Percentiles rank a stretch among this genome's conserved stretches.
phyloP scores from a whole-genome alignment of 2,329 filamentous ascomycete species.

The Trichoderma semiorbis region DNA sequence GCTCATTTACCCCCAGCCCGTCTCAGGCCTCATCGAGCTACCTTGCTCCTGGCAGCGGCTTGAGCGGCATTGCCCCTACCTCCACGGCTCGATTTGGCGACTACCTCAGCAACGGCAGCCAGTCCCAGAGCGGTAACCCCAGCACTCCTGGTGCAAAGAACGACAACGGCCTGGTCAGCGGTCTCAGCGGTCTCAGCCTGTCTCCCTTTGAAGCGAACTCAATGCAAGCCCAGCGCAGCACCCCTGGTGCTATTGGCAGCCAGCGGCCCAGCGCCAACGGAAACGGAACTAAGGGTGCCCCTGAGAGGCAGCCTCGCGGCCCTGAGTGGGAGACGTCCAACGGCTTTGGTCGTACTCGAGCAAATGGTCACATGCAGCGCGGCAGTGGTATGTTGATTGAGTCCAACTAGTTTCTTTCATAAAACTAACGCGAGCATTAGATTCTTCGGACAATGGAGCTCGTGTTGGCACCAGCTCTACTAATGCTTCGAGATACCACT shows the following conservation, averaged over 20 bases:
- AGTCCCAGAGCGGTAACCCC: slow-evolving; percentile 31
- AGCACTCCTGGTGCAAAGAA: slow-evolving; percentile 39
- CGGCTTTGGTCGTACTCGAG: slow-evolving; percentile 54
- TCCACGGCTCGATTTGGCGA: slow-evolving; percentile 44
- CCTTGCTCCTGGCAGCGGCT: slow-evolving; percentile 37
- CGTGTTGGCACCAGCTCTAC: slow-evolving; percentile 37
- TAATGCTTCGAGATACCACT: slow-evolving; percentile 37
- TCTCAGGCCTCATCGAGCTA: slow-evolving; percentile 84
- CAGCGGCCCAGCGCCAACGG: slow-evolving; percentile 55
- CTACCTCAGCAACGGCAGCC: slow-evolving; percentile 40
- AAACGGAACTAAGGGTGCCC: slow-evolving; percentile 43
- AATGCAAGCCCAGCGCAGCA: slow-evolving; percentile 41
- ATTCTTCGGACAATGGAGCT: slow-evolving; percentile 43
- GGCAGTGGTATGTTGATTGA: slow-evolving; percentile 52
- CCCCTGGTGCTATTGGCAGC: slow-evolving; percentile 62
- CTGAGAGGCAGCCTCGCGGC: slow-evolving; percentile 62
- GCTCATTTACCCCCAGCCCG: slow-evolving; percentile 92
- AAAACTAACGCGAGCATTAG: slow-evolving; percentile 28
- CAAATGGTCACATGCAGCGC: slow-evolving; percentile 59
- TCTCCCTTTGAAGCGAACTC: slow-evolving; percentile 48
- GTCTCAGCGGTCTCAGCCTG: slow-evolving; percentile 50
- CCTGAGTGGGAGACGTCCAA: slow-evolving; percentile 57
- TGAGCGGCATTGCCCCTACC: slow-evolving; percentile 52
- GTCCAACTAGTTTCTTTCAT: neutral
- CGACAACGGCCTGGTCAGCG: slow-evolving; percentile 42